These are phyloP conservation scores for Pterocarpus santalinus DNA, from an alignment of 306 rosid genomes.

Conservation along the genomic window DNA sequence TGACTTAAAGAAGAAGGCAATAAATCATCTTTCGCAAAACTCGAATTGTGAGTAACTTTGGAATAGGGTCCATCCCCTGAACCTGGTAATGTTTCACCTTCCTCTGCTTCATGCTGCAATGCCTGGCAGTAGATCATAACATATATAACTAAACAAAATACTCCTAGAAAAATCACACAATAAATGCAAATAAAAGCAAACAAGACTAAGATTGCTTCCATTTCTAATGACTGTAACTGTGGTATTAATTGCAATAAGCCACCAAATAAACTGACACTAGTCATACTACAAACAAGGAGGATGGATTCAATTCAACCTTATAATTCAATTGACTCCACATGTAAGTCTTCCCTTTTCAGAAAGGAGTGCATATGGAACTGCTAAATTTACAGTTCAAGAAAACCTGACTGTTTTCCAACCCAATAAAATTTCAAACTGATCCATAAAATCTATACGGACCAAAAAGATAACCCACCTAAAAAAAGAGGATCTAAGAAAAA, in stretches of 20 bases:
- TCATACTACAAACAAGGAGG: slow-evolving; percentile 2
- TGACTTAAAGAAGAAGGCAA: slow-evolving; percentile 92
- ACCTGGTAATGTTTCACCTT: slow-evolving; percentile 51
- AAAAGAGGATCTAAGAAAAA: neutral
- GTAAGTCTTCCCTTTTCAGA: neutral
- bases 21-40: slow-evolving; percentile 63
- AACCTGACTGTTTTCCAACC: neutral
- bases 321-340: slow-evolving; percentile 32
- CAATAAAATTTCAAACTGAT: neutral
- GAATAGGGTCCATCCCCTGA: slow-evolving; percentile 50
- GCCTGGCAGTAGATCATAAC: slow-evolving; percentile 47
- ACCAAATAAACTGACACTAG: slow-evolving; percentile 30
- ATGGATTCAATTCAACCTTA: slow-evolving; percentile 11
- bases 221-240: slow-evolving; percentile 15
- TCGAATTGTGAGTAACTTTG: slow-evolving; percentile 47
- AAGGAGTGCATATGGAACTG: neutral
- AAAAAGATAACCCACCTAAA: neutral
- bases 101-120: slow-evolving; percentile 51
- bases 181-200: slow-evolving; percentile 28
- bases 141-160: slow-evolving; percentile 23
- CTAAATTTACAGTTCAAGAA: neutral
- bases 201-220: slow-evolving; percentile 27
- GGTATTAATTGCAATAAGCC: slow-evolving; percentile 37
- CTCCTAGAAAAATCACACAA: slow-evolving; percentile 16
- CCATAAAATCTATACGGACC: neutral